Evolutionary conservation across 2,329 filamentous ascomycete species (phyloP).

Genomic region (Penicillium sp.): DNA sequence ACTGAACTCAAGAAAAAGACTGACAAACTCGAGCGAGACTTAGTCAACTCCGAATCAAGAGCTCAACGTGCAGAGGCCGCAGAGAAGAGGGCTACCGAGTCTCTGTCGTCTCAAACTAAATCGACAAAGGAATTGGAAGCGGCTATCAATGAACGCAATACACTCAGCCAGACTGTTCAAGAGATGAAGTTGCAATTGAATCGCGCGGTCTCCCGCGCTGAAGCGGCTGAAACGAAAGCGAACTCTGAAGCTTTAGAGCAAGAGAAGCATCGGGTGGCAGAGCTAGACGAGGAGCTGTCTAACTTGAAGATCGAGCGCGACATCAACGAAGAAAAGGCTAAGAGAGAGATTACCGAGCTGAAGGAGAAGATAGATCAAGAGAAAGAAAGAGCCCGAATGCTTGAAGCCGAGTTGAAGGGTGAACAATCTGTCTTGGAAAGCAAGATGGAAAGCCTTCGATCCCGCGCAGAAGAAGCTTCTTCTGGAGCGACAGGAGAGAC

Average conservation of each 20-base stretch:
- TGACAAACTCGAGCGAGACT: conserved; percentile 59
- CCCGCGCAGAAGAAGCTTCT: conserved; percentile 82
- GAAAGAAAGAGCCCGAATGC: conserved; percentile 64
- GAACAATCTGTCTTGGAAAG: conserved; percentile 77
- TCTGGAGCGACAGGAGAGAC: conserved; percentile 78
- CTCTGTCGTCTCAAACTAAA: conserved; percentile 52
- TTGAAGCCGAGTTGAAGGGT: conserved; percentile 75
- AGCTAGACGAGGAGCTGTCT: conserved; percentile 64
- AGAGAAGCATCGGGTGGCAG: conserved; percentile 57
- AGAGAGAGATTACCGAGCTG: conserved; percentile 67
- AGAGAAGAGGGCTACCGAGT: conserved; percentile 57
- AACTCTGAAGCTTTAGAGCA: conserved; percentile 67
- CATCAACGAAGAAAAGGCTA: conserved; percentile 67
- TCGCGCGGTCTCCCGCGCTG: conserved; percentile 65
- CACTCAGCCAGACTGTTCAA: conserved; percentile 63
- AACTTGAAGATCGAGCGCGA: conserved; percentile 72
- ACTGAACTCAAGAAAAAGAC: conserved; percentile 55
- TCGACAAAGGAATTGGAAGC: conserved; percentile 59
- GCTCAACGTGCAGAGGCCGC: conserved; percentile 60
- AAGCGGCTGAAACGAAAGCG: conserved; percentile 64
- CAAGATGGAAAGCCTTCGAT: conserved; percentile 83
- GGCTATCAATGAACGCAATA: conserved; percentile 62
- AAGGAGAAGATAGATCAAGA: conserved; percentile 71
- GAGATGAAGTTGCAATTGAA: conserved; percentile 69
- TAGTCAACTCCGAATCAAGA: conserved; percentile 51